phyloP scores from a whole-genome alignment of 164 flowering plant genomes.

The Amborella trichopoda region DNA sequence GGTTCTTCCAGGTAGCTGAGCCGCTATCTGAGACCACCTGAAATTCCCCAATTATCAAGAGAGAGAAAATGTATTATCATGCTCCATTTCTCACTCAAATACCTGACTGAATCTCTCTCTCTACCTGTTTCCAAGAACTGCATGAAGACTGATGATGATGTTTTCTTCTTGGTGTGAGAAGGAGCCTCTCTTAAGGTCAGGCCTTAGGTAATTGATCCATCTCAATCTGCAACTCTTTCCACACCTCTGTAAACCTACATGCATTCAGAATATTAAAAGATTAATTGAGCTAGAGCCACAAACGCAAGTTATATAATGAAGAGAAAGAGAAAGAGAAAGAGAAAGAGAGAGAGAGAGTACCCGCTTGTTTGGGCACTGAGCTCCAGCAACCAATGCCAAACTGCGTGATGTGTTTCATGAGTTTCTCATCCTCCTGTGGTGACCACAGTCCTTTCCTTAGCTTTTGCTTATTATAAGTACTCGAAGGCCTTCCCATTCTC shows the following conservation, averaged over 20 bases:
- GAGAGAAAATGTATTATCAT: too few species aligned
- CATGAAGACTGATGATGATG: slow-evolving; percentile 65
- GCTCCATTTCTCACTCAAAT: neutral
- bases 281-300: too few species aligned
- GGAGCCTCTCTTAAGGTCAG: slow-evolving; percentile 83
- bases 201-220: too few species aligned
- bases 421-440: slow-evolving; percentile 88
- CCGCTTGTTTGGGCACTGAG: slow-evolving; percentile 81
- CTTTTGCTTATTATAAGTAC: slow-evolving; percentile 54
- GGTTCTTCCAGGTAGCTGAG: slow-evolving; percentile 88
- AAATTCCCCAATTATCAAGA: neutral
- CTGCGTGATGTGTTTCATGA: slow-evolving; percentile 51
- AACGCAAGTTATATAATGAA: too few species aligned
- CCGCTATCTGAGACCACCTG: slow-evolving; percentile 96
- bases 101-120: neutral
- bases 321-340: neutral
- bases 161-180: slow-evolving; percentile 81
- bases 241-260: slow-evolving; percentile 71
- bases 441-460: slow-evolving; percentile 87
- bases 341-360: slow-evolving; percentile 13
- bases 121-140: slow-evolving; percentile 78
- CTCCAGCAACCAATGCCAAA: slow-evolving; percentile 93
- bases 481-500: slow-evolving; percentile 59
- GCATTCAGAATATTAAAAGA: neutral
- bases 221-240: too few species aligned